Base-by-base conservation (phyloP, 345 rosid genomes). In the Sisymbrium irio region DNA sequence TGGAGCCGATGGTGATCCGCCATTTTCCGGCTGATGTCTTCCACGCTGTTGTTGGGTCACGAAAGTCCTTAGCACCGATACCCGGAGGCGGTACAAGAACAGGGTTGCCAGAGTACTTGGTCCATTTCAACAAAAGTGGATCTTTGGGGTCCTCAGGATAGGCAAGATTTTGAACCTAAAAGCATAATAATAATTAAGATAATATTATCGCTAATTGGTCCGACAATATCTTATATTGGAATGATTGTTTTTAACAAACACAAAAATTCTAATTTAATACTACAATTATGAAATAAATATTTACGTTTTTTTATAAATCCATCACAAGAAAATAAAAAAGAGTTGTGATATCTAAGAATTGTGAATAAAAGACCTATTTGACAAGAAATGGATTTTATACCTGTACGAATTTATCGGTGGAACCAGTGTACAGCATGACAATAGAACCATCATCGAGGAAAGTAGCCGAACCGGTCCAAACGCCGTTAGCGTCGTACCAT, bases 31-130 rank as follows among this genome's bases (percentile, higher is more conserved):
- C 77, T 0, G 91, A 83, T 35, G 94, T 88, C 6, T 56, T 60
- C 98, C 98, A 93, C n/a, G 96, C 98, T 0, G 98, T 93, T 4
- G 98, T 93, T 0, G 98, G 98, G 65, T 93, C 98, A 3, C 98
- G 93, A 83, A 93, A 93, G 72, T 93, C 98, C 85, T 78, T 78
- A 56, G 18, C 7, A 14, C 62, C 62, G 32, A 89, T 81, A 36
- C 94, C 90, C 0, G 85, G 85, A 5, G 98, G 98, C 0, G 97
- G 93, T 62, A 78, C 79, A 4, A 93, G 83, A 40, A 93, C 88
- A 0, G 98, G 98, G 73, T 93, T 93, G 32, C 87, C 86, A 0
- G 88, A 42, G 82, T 77, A 81, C 66, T 93, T 93, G 71, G 74
- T 53, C 98, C 98, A 93, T 5, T 83, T 67, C 56, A 88, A 30